These are phyloP conservation scores for Wickerhamomyces bisporus DNA, from an alignment of 805 yeast species.

Conservation along the genomic window DNA sequence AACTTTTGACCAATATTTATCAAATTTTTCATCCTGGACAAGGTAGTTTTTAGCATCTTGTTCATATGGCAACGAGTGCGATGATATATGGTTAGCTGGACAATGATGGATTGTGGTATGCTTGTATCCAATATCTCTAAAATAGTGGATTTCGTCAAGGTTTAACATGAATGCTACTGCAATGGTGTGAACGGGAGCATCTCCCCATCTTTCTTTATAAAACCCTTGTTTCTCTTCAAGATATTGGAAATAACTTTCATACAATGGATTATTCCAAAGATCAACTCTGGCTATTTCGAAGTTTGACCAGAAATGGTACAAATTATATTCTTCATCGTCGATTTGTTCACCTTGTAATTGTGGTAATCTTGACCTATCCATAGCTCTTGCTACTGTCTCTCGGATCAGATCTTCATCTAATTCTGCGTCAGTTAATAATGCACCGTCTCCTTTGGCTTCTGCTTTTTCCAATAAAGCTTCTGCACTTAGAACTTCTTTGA, in stretches of 20 bases:
- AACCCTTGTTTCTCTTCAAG: slow-evolving; percentile 78
- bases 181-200: slow-evolving; percentile 89
- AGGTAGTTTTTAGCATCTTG: slow-evolving; percentile 24
- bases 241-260: slow-evolving; percentile 60
- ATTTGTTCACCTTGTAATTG: slow-evolving; percentile 47
- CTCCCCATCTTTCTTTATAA: slow-evolving; percentile 94
- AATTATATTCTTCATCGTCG: slow-evolving; percentile 63
- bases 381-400: slow-evolving; percentile 32
- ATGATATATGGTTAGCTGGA: slow-evolving; percentile 64
- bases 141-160: slow-evolving; percentile 74
- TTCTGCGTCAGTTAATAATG: slow-evolving; percentile 10
- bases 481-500: slow-evolving; percentile 27
- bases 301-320: slow-evolving; percentile 91
- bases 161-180: slow-evolving; percentile 76
- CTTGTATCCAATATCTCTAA: slow-evolving; percentile 86
- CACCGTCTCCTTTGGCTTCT: neutral
- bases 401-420: slow-evolving; percentile 30
- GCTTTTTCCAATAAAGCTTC: slow-evolving; percentile 24
- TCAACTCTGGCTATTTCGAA: slow-evolving; percentile 87
- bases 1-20: slow-evolving; percentile 22
- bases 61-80: slow-evolving; percentile 43
- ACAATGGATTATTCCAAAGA: slow-evolving; percentile 59
- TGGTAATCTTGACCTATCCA: slow-evolving; percentile 29
- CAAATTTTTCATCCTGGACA: slow-evolving; percentile 15
- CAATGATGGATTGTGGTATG: slow-evolving; percentile 83